A percentile compares a stretch with the other conserved stretches of the same genome.
Conservation (phyloP, 768 basidiomycete genomes). For the Naganishia onofrii region DNA sequence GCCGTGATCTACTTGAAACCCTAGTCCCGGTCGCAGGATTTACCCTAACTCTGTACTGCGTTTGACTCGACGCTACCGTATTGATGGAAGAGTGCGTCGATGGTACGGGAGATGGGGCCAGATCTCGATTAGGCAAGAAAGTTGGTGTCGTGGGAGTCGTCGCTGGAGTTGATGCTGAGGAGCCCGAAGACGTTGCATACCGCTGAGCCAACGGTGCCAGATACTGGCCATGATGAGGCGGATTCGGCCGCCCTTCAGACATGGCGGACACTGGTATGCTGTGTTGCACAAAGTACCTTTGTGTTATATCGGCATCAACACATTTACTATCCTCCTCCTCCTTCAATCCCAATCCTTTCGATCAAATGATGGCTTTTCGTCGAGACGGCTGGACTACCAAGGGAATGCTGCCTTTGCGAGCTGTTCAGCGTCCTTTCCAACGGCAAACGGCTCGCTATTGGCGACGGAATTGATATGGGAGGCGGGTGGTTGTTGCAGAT, state of each 20-base stretch:
- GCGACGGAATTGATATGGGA: not conserved
- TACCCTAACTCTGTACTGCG: not conserved
- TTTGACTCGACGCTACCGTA: not conserved
- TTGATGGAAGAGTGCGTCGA: slow-evolving; percentile 14
- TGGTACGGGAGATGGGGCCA: slow-evolving; percentile 12
- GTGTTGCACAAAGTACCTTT: slow-evolving; percentile 1
- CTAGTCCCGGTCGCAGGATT: slow-evolving; percentile 2
- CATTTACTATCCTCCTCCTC: not conserved
- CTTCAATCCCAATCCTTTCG: slow-evolving; percentile 6
- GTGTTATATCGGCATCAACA: not conserved
- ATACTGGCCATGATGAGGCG: slow-evolving; percentile 5
- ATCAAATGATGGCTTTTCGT: not conserved
- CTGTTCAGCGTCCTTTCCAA: not conserved
- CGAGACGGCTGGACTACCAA: not conserved
- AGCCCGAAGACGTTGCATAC: slow-evolving; percentile 9
- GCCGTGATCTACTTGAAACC: slow-evolving; percentile 20
- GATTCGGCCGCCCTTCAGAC: not conserved
- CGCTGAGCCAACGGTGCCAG: slow-evolving; percentile 5
- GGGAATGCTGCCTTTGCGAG: slow-evolving; percentile 1
- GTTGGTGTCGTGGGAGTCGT: slow-evolving; percentile 15
- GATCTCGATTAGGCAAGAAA: not conserved
- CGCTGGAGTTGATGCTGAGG: not conserved
- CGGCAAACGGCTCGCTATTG: not conserved
- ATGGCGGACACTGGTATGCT: not conserved
- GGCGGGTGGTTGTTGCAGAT: not conserved